phyloP scores from a whole-genome alignment of 139 green algal genomes.

The Trebouxia sp. region DNA sequence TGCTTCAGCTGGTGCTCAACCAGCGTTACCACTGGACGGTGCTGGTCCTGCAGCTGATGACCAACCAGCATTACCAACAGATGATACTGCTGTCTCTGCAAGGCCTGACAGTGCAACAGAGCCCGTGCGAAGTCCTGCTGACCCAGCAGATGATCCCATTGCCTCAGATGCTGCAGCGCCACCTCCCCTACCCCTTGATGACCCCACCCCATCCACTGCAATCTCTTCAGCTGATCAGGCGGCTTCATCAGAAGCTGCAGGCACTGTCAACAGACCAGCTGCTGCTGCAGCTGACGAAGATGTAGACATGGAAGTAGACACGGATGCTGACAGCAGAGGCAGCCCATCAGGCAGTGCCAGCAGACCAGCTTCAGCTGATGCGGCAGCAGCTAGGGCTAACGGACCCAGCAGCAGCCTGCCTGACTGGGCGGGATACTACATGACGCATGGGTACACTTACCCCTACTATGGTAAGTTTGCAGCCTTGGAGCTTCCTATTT shows the following conservation, averaged over 20 bases:
- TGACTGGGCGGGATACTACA: slow-evolving; percentile 8
- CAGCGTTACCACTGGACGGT: too few relatives aligned
- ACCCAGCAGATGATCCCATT: not conserved
- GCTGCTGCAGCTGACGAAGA: not conserved
- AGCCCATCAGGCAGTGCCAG: not conserved
- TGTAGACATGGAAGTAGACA: slow-evolving; percentile 1
- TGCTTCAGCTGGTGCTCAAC: too few relatives aligned
- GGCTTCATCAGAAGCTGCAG: not conserved
- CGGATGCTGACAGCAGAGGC: not conserved
- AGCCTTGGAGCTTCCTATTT: too few relatives aligned
- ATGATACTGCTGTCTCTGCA: not conserved
- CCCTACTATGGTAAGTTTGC: slow-evolving; percentile 13
- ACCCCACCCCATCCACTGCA: not conserved
- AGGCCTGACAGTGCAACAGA: not conserved
- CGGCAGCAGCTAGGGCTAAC: not conserved
- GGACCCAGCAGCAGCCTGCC: not conserved
- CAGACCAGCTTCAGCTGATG: not conserved
- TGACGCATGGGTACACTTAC: not conserved
- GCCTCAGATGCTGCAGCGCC: not conserved
- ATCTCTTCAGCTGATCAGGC: not conserved
- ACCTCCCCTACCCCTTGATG: not conserved
- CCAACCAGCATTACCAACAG: too few relatives aligned
- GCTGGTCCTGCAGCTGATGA: too few relatives aligned
- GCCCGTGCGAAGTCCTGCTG: too few relatives aligned
- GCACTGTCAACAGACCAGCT: not conserved